Base-by-base conservation (phyloP, 352 stramenopile species). In the Pythium diclinum region DNA sequence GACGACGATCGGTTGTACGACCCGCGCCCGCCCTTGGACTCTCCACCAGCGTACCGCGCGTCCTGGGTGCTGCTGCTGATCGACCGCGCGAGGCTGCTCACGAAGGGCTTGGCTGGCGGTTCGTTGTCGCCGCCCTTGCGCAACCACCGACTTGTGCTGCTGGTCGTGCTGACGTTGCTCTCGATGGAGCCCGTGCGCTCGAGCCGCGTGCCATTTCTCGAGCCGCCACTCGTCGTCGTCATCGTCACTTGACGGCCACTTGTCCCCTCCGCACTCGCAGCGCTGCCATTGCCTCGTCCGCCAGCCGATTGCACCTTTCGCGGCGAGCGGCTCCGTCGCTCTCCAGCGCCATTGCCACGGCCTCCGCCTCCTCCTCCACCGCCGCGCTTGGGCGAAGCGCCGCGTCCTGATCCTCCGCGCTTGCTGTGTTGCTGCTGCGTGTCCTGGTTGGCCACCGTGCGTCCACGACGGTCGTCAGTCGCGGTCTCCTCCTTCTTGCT, bases 181-280 rank as follows among this genome's bases (percentile, higher is more conserved):
- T 69, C 67, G 16, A 63, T 69, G 40, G 67, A 73, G 9, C 58
- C 56, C 8, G 57, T 34, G 16, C 65, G 65, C 23, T 65, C 47
- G 10, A 7, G 17, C 23, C 56, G 46, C 53, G 51, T 13, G 21
- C 32, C 44, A 11, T 13, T 33, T 38, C 9, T 17, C 32, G 17
- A 32, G 0, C 5, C 17, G 32, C n/a, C 33, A 9, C 33, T 49
- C 49, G 59, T 64, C 13, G 38, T 65, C 13, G 38, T 65, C 64
- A 69, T 17, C 30, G 55, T 56, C n/a, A 70, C 61, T 28, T 51
- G 44, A 30, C 44, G 44, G 6, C 44, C 44, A 28, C 3, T 30
- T 6, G 44, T 16, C 6, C 7, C 44, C 10, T 23, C 44, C 11
- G 4, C 19, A 13, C 3, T 10, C 5, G 19, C 33, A 62, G 1